These are phyloP conservation scores for Gynochthodes officinalis DNA, from an alignment of 257 asterid species.

Conservation along the genomic window DNA sequence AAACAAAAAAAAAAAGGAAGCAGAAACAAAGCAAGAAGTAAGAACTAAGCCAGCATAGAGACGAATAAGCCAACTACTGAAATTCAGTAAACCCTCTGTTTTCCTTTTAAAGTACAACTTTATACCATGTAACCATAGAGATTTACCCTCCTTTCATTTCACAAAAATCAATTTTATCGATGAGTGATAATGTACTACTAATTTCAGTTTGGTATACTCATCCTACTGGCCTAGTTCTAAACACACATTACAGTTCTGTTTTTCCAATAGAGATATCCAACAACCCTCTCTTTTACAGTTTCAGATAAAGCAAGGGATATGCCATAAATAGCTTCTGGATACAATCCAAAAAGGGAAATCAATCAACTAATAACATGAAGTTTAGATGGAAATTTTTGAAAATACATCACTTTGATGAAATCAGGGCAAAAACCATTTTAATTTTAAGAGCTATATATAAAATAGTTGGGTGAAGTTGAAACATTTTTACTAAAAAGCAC, in stretches of 20 bases:
- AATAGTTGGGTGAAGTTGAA: neutral
- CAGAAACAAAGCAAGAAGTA: neutral
- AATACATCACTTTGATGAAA: neutral
- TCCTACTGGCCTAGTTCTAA: neutral
- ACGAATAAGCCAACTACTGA: neutral
- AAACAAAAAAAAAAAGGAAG: neutral
- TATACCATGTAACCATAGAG: neutral
- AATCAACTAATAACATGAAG: neutral
- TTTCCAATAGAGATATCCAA: neutral
- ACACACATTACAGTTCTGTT: neutral
- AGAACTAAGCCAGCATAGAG: neutral
- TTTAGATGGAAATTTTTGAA: neutral
- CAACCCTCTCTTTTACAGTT: neutral
- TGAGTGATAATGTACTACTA: neutral
- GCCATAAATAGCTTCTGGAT: neutral
- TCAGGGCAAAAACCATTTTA: neutral
- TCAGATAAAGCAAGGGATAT: neutral
- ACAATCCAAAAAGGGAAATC: neutral
- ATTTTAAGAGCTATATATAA: neutral
- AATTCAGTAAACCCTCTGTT: neutral
- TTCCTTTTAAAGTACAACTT: neutral
- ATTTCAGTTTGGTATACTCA: neutral
- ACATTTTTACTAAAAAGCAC: neutral
- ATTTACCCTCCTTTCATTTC: neutral
- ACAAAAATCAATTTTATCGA: neutral